phyloP scores from a whole-genome alignment of 2,329 filamentous ascomycete species.

The Neopestalotiopsis rosae region DNA sequence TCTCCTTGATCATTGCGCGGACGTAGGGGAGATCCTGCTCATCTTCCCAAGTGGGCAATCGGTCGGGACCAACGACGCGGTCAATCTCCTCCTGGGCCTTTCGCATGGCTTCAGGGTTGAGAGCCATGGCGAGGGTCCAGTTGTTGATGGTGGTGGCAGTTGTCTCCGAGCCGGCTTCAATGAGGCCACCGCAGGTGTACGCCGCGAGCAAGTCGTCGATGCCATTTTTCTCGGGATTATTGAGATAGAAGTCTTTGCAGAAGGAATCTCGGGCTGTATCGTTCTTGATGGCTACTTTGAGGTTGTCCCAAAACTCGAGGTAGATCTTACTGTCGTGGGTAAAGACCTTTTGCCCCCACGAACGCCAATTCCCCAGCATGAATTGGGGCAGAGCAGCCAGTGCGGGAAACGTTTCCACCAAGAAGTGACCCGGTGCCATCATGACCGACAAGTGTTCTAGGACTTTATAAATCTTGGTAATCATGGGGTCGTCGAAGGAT shows the following conservation, averaged over 20 bases:
- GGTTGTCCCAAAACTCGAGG: constrained; percentile 1
- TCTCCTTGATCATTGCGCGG: constrained; percentile 9
- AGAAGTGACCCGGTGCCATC: background rate
- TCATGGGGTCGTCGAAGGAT: constrained; percentile 8
- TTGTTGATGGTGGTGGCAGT: constrained; percentile 11
- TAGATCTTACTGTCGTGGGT: constrained; percentile 5
- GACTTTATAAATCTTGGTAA: constrained; percentile 5
- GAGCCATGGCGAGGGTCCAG: constrained; percentile 11
- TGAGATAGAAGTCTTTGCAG: constrained; percentile 12
- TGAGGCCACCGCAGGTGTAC: constrained; percentile 3
- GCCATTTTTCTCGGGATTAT: background rate
- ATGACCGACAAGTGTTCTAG: background rate
- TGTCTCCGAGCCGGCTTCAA: constrained; percentile 11
- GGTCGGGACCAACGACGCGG: background rate
- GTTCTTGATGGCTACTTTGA: background rate
- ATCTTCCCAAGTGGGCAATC: constrained; percentile 7
- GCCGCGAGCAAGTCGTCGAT: constrained; percentile 13
- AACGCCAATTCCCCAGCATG: constrained; percentile 5
- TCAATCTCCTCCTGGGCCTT: constrained; percentile 12
- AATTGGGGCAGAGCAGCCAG: background rate
- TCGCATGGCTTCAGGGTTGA: background rate
- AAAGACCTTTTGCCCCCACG: background rate
- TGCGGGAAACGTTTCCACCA: background rate
- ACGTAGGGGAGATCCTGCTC: background rate
- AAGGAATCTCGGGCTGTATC: background rate